These are phyloP conservation scores for Exophiala calicioides DNA, from an alignment of 2,329 filamentous ascomycete species.

Conservation along the genomic window DNA sequence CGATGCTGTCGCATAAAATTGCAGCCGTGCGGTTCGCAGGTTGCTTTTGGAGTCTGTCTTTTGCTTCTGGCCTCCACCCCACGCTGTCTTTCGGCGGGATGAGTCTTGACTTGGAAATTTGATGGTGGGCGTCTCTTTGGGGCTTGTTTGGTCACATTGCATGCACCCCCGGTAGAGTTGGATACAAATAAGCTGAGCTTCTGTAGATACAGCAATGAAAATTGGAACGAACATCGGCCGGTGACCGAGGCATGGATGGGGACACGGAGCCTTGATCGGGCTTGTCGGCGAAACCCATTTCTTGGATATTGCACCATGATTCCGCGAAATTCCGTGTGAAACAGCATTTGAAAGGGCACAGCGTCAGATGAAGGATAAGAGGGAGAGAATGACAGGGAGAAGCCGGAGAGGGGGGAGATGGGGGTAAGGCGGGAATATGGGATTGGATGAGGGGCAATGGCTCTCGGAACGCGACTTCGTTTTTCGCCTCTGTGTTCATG, in stretches of 20 bases:
- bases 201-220: constrained; percentile 1
- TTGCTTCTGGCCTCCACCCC: not conserved
- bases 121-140: not conserved
- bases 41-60: not conserved
- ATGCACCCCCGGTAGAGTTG: not conserved
- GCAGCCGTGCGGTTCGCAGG: not conserved
- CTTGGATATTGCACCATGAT: not conserved
- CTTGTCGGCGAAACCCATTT: not conserved
- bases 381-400: not conserved
- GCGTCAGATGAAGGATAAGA: not conserved
- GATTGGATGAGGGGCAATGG: constrained; percentile 1
- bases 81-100: not conserved
- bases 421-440: not conserved
- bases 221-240: too few relatives aligned
- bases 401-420: not conserved
- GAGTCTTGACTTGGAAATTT: too few relatives aligned
- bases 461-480: too few relatives aligned
- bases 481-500: too few relatives aligned
- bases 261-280: too few relatives aligned
- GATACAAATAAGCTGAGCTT: not conserved
- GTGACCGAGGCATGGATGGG: too few relatives aligned
- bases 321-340: not conserved
- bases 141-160: too few relatives aligned
- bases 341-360: not conserved
- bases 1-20: constrained; percentile 18